Percentiles rank a stretch among this genome's conserved stretches.
Evolutionary conservation across 441 rosid species (phyloP).

Genomic region (Eutrema salsugineum): DNA sequence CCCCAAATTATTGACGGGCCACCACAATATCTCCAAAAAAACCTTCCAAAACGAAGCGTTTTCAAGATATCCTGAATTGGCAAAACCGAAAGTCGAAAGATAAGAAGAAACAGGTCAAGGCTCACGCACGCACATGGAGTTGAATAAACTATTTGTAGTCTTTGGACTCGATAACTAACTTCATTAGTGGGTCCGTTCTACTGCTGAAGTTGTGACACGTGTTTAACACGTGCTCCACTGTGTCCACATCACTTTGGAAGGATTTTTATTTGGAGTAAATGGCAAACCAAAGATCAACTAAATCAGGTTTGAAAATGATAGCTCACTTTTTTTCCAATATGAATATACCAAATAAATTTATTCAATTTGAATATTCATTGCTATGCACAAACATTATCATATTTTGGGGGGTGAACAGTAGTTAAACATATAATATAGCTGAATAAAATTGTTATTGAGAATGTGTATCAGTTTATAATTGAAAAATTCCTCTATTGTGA

Average conservation of each 20-base stretch:
- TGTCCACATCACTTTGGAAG: conserved; percentile 3
- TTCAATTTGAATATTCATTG: not conserved
- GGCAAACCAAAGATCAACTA: conserved; percentile 15
- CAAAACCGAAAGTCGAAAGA: too few relatives aligned
- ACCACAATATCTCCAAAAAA: too few relatives aligned
- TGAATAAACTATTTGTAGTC: not conserved
- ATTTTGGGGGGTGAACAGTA: too few relatives aligned
- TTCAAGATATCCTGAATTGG: too few relatives aligned
- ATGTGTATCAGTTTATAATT: not conserved
- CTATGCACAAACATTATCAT: not conserved
- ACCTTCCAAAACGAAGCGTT: too few relatives aligned
- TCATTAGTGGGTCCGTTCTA: not conserved
- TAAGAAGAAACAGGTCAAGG: not conserved
- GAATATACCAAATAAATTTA: not conserved
- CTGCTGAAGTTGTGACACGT: not conserved
- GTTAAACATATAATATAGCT: not conserved
- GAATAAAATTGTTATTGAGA: not conserved
- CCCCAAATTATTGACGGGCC: not conserved
- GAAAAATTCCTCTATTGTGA: not conserved
- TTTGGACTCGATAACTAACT: not conserved
- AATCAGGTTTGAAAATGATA: conserved; percentile 22
- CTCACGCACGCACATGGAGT: not conserved
- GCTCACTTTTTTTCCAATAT: conserved; percentile 1
- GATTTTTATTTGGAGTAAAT: not conserved
- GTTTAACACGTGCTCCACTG: not conserved